A percentile compares a stretch with the other conserved stretches of the same genome.
These are phyloP conservation scores for Hypomyces perniciosus DNA, from an alignment of 2,329 filamentous ascomycete species.

Conservation along the genomic window DNA sequence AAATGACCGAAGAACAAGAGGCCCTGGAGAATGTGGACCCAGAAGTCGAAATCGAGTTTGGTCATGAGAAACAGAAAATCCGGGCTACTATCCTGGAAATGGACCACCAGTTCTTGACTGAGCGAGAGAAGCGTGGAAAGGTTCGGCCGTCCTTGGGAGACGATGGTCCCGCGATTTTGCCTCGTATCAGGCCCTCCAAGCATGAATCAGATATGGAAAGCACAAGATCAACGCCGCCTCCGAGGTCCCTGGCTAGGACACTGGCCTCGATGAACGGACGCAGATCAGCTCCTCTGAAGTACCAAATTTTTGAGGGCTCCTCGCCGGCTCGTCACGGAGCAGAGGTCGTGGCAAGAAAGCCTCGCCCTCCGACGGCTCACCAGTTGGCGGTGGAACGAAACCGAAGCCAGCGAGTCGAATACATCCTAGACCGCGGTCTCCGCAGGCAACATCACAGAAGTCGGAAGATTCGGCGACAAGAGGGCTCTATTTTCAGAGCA, in stretches of 20 bases:
- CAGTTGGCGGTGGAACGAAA: slow-evolving; percentile 77
- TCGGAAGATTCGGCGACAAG: slow-evolving; percentile 54
- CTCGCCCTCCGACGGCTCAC: slow-evolving; percentile 72
- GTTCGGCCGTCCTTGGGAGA: slow-evolving; percentile 34
- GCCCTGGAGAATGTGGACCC: slow-evolving; percentile 69
- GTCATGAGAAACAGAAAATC: slow-evolving; percentile 66
- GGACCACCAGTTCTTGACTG: slow-evolving; percentile 63
- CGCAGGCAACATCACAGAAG: slow-evolving; percentile 59
- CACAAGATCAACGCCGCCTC: slow-evolving; percentile 38
- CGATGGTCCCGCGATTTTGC: slow-evolving; percentile 53
- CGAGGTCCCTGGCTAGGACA: slow-evolving; percentile 25
- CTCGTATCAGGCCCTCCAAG: slow-evolving; percentile 57
- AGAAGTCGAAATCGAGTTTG: slow-evolving; percentile 62
- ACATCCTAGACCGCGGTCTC: slow-evolving; percentile 71
- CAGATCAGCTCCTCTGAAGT: slow-evolving; percentile 47
- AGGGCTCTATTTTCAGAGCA: slow-evolving; percentile 62
- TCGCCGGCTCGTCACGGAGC: slow-evolving; percentile 51
- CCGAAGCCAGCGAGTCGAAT: slow-evolving; percentile 71
- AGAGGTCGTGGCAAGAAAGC: slow-evolving; percentile 56
- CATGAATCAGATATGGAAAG: slow-evolving; percentile 47
- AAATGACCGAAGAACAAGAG: slow-evolving; percentile 60
- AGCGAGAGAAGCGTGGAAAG: slow-evolving; percentile 54
- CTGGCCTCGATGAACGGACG: slow-evolving; percentile 25
- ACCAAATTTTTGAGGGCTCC: slow-evolving; percentile 55
- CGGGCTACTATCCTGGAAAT: slow-evolving; percentile 68